A percentile compares a stretch with the other conserved stretches of the same genome.
phyloP scores from a whole-genome alignment of 2,329 filamentous ascomycete species.

The Pestalotiopsis sp. region DNA sequence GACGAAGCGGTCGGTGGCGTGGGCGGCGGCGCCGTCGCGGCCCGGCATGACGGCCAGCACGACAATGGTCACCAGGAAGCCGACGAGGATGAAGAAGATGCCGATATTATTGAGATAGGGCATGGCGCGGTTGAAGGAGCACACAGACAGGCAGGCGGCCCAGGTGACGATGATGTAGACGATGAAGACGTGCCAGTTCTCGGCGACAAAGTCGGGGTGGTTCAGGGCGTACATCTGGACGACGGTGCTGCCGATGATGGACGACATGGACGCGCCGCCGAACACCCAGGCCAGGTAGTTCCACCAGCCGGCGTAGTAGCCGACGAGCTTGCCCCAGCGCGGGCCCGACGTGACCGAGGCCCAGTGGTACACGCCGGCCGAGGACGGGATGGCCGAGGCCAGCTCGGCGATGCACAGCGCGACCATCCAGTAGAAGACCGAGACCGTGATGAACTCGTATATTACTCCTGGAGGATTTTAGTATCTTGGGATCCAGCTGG shows the following conservation, averaged over 20 bases:
- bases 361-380: slow-evolving; percentile 65
- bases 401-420: slow-evolving; percentile 63
- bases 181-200: slow-evolving; percentile 47
- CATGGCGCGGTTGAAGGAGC: slow-evolving; percentile 57
- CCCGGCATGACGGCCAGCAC: slow-evolving; percentile 55
- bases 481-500: not conserved
- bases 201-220: slow-evolving; percentile 37
- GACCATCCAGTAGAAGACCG: slow-evolving; percentile 59
- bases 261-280: slow-evolving; percentile 42
- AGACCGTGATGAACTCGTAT: slow-evolving; percentile 59
- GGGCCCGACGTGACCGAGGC: slow-evolving; percentile 59
- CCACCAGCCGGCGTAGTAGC: slow-evolving; percentile 50
- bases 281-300: slow-evolving; percentile 46
- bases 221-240: slow-evolving; percentile 48
- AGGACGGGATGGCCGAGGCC: slow-evolving; percentile 63
- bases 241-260: slow-evolving; percentile 43
- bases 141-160: slow-evolving; percentile 41
- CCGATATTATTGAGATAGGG: slow-evolving; percentile 58
- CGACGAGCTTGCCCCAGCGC: slow-evolving; percentile 52
- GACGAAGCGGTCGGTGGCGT: slow-evolving; percentile 39
- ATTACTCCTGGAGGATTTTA: slow-evolving; percentile 47
- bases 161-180: slow-evolving; percentile 43
- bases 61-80: slow-evolving; percentile 57
- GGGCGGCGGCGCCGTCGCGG: slow-evolving; percentile 24
- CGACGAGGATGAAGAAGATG: slow-evolving; percentile 51